Base-by-base conservation (phyloP, 768 basidiomycete genomes). In the Podaxis sp. region DNA sequence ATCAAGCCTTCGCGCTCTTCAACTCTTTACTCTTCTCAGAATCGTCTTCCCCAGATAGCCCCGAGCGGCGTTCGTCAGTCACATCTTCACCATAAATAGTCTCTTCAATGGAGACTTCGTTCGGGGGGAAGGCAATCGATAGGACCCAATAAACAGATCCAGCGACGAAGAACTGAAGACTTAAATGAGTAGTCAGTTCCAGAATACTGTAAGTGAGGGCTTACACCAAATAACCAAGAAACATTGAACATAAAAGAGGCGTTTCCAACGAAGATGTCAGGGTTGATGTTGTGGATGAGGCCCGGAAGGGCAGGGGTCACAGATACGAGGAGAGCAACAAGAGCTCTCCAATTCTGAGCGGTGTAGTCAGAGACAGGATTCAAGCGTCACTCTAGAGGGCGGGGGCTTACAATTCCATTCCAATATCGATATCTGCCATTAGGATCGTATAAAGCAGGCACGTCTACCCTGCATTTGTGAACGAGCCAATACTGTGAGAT, bases 391-490 rank as follows among this genome's bases (percentile, higher is more conserved):
- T 3, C 25, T 48, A 2, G 25, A 48, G 47, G 23, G 16, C 46
- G 18, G 21, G 21, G 28, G 40, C 86, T 63, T 68, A 90, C 90
- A 55, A 89, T 79, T 55, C 93, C 93, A 44, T 78, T 78, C 66
- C 77, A 84, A 71, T 93, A 95, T n/a, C 81, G 74, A 71, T 95
- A 95, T 57, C 89, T 79, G 0, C 91, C 91, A 42, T 85, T 75
- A 7, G 89, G 91, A 64, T 84, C 80, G 68, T 95, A 96, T 82
- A 95, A 88, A 2, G 89, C 85, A 2, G 90, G 89, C 1, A 95
- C 89, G 64, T 94, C 90, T 38, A 93, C 84, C 46, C 82, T 83
- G 37, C 86, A 75, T 61, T 71, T 74, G 68, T 93, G 89, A 23
- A 95, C 76, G 46, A 95, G 68, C 90, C 89, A 93, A 68, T 89